Conservation (phyloP, 768 basidiomycete species). For the Suillus sp. region DNA sequence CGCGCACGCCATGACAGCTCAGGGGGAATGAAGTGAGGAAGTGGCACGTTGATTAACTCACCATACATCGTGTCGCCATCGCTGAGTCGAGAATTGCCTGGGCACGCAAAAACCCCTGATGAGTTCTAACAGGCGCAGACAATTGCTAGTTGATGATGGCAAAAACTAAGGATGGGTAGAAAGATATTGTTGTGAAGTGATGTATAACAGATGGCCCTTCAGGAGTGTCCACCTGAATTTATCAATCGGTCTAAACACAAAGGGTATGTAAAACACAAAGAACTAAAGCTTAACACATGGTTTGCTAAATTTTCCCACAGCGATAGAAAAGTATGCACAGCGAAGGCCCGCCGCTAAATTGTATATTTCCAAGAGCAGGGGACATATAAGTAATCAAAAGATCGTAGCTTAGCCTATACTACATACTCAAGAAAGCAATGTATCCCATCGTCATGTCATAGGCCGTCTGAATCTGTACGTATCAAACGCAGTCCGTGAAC, state of each 20-base stretch:
- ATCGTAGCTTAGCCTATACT: conserved; percentile 18
- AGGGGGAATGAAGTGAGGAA: neutral
- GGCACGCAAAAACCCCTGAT: neutral
- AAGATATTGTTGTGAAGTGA: neutral
- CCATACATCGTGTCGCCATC: conserved; percentile 1
- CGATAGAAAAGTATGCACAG: conserved; percentile 14
- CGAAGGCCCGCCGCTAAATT: conserved; percentile 7
- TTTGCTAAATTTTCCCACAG: conserved; percentile 7
- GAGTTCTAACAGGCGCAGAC: neutral
- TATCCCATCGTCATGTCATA: conserved; percentile 14
- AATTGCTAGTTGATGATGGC: neutral
- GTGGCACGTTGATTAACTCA: neutral
- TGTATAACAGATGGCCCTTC: neutral
- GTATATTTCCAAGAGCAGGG: conserved; percentile 16
- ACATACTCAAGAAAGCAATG: conserved; percentile 19
- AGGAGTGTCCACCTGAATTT: neutral
- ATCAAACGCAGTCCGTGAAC: conserved; percentile 22
- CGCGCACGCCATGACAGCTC: neutral
- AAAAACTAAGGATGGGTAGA: neutral
- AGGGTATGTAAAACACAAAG: conserved; percentile 22
- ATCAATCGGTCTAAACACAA: neutral
- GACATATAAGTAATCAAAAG: conserved; percentile 8
- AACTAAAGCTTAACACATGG: conserved; percentile 20
- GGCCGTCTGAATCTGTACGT: conserved; percentile 20
- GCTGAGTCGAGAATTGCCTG: neutral